Conservation (phyloP, 768 basidiomycete species). For the Kwoniella dendrophila region DNA sequence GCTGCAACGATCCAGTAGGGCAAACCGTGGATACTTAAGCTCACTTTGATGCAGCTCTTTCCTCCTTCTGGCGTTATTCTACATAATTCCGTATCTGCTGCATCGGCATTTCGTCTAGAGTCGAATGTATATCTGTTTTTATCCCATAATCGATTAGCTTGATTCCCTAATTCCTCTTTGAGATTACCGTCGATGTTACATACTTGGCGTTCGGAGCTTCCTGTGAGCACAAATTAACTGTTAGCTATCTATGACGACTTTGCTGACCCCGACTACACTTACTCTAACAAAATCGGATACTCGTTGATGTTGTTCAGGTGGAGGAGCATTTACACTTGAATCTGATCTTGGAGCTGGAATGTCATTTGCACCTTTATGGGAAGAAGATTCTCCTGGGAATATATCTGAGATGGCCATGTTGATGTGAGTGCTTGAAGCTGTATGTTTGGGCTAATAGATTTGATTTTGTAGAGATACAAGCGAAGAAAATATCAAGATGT, state of each 20-base stretch:
- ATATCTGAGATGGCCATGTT: conserved; percentile 15
- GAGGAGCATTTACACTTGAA: conserved; percentile 42
- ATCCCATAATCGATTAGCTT: conserved; percentile 6
- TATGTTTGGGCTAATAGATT: neutral
- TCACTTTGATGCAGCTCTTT: conserved; percentile 49
- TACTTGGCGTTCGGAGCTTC: conserved; percentile 46
- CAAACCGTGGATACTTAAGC: conserved; percentile 7
- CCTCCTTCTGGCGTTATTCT: conserved; percentile 40
- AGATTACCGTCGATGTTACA: conserved; percentile 6
- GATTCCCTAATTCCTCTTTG: neutral
- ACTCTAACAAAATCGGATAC: conserved; percentile 48
- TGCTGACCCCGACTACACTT: too few species aligned
- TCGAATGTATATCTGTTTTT: conserved; percentile 49
- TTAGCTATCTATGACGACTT: neutral
- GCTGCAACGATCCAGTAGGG: neutral
- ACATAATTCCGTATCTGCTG: conserved; percentile 43
- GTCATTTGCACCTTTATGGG: conserved; percentile 36
- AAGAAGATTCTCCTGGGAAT: conserved; percentile 10
- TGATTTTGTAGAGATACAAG: neutral
- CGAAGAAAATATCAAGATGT: neutral
- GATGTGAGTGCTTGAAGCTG: neutral
- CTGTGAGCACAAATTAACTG: conserved; percentile 12
- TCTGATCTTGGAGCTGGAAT: conserved; percentile 47
- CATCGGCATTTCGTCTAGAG: conserved; percentile 35
- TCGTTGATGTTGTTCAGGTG: conserved; percentile 39